A percentile compares a stretch with the other conserved stretches of the same genome.
These are phyloP conservation scores for Nematodospora anomalae DNA, from an alignment of 1,139 yeast species.

Conservation along the genomic window DNA sequence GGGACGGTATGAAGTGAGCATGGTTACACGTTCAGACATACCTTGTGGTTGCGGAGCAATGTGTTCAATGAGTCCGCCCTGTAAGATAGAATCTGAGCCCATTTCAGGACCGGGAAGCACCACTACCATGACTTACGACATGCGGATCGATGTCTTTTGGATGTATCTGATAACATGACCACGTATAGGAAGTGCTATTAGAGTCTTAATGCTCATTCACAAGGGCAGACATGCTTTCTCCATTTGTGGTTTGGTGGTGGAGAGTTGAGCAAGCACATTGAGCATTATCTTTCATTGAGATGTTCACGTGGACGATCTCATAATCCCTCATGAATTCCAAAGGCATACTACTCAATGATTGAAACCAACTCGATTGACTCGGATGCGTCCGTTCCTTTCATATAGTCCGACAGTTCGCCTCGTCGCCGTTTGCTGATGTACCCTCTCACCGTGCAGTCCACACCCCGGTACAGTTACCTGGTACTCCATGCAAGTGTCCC, in stretches of 20 bases:
- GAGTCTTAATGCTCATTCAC: slow-evolving; percentile 63
- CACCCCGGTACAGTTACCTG: too few species aligned
- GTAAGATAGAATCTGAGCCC: slow-evolving; percentile 57
- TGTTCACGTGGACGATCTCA: slow-evolving; percentile 53
- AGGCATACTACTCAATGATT: slow-evolving; percentile 56
- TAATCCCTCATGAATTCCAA: slow-evolving; percentile 52
- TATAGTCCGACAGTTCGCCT: too few species aligned
- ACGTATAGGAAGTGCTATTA: too few species aligned
- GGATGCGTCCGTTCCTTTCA: slow-evolving; percentile 66
- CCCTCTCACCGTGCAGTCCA: too few species aligned
- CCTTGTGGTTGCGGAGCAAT: slow-evolving; percentile 59
- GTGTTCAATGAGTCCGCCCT: slow-evolving; percentile 55
- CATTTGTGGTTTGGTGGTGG: too few species aligned
- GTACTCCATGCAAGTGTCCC: too few species aligned
- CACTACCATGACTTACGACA: slow-evolving; percentile 41
- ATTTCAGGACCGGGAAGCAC: slow-evolving; percentile 52
- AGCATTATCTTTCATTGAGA: slow-evolving; percentile 40
- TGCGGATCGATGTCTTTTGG: slow-evolving; percentile 48
- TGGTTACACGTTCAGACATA: slow-evolving; percentile 51
- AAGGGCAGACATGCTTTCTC: too few species aligned
- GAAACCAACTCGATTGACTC: slow-evolving; percentile 46
- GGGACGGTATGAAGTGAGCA: slow-evolving; percentile 44
- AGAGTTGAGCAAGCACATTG: too few species aligned
- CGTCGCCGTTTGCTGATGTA: too few species aligned
- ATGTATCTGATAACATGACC: slow-evolving; percentile 58